These are phyloP conservation scores for Luffa aegyptiaca DNA, from an alignment of 306 rosid genomes.

Conservation along the genomic window DNA sequence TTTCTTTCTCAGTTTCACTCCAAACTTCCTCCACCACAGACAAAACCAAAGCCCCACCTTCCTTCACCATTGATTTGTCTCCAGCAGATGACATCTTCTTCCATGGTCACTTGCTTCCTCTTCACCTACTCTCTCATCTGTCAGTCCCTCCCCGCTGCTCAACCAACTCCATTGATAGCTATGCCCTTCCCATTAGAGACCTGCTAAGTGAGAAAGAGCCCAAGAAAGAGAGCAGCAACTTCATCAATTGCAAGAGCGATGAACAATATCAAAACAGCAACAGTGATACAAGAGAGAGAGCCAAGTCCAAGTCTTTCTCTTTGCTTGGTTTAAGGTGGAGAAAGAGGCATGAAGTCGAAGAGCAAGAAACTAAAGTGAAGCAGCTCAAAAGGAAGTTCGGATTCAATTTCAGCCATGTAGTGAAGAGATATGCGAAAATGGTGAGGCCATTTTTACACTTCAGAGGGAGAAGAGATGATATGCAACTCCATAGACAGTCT, in stretches of 20 bases:
- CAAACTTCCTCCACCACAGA: constrained; percentile 36
- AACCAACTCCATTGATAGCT: constrained; percentile 52
- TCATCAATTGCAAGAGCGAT: constrained; percentile 16
- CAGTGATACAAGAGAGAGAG: constrained; percentile 21
- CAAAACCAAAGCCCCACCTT: constrained; percentile 28
- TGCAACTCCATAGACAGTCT: constrained; percentile 26
- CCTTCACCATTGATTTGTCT: constrained; percentile 69
- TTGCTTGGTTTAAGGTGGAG: constrained; percentile 35
- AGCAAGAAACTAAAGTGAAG: constrained; percentile 31
- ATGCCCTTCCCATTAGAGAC: constrained; percentile 49
- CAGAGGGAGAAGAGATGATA: constrained; percentile 34
- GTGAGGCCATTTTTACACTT: constrained; percentile 30
- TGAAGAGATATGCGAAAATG: constrained; percentile 46
- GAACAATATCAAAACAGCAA: constrained; percentile 7
- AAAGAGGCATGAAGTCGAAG: constrained; percentile 34
- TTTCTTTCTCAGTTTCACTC: constrained; percentile 86
- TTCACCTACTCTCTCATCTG: constrained; percentile 77
- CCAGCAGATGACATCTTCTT: constrained; percentile 98
- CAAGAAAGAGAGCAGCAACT: constrained; percentile 10
- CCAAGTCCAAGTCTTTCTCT: constrained; percentile 58
- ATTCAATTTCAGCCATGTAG: constrained; percentile 34
- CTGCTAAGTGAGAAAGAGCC: constrained; percentile 18
- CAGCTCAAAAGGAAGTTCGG: constrained; percentile 29
- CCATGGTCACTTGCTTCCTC: constrained; percentile 96
- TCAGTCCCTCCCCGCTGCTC: constrained; percentile 75